phyloP scores from a whole-genome alignment of 805 yeast species.

The Saccharomycodes ludwigii region DNA sequence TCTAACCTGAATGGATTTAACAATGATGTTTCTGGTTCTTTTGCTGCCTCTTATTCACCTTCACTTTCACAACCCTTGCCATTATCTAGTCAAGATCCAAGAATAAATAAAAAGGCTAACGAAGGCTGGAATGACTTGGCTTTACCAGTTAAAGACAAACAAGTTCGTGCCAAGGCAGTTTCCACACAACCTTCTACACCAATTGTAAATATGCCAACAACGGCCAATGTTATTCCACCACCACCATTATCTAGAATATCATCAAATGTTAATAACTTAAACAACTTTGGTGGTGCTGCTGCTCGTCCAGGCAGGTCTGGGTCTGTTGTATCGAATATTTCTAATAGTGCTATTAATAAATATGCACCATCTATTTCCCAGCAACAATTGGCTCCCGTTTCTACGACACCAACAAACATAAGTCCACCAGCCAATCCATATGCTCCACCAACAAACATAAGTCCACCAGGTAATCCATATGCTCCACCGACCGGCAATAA shows the following conservation, averaged over 20 bases:
- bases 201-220: constrained; percentile 2
- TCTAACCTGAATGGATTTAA: constrained; percentile 49
- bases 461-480: constrained; percentile 26
- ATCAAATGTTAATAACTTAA: constrained; percentile 14
- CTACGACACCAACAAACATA: constrained; percentile 6
- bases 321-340: constrained; percentile 5
- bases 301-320: too few relatives aligned
- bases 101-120: constrained; percentile 23
- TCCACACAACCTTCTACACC: constrained; percentile 23
- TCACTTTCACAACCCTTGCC: constrained; percentile 19
- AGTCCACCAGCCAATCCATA: constrained; percentile 14
- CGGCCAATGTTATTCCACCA: constrained; percentile 11
- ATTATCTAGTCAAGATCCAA: constrained; percentile 24
- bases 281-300: too few relatives aligned
- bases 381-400: constrained; percentile 6
- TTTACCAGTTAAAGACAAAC: constrained; percentile 17
- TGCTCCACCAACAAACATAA: constrained; percentile 13
- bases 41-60: constrained; percentile 12
- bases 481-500: constrained; percentile 27
- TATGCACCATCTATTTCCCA: constrained; percentile 9
- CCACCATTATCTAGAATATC: constrained; percentile 19
- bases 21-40: constrained; percentile 37
- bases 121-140: constrained; percentile 28
- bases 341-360: constrained; percentile 9
- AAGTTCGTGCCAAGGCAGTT: constrained; percentile 23